phyloP scores from a whole-genome alignment of 208 protist species.

The Leishmania arabica region DNA sequence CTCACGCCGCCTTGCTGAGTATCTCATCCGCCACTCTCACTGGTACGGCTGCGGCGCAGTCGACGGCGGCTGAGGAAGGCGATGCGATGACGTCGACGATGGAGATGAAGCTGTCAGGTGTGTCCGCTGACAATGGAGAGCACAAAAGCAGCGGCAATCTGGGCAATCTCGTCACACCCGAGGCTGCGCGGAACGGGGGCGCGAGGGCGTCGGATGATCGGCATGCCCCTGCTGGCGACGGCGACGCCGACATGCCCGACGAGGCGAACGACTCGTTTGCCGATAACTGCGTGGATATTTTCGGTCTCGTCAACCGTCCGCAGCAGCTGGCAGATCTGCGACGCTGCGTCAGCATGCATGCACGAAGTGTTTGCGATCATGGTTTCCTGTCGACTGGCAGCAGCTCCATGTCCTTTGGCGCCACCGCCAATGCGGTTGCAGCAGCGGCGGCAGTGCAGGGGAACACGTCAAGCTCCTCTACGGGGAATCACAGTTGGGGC shows the following conservation, averaged over 20 bases:
- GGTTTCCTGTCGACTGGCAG: not conserved
- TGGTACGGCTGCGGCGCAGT: not conserved
- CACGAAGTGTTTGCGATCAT: not conserved
- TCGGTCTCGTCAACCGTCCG: constrained; percentile 25
- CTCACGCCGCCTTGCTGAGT: not conserved
- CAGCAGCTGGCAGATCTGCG: constrained; percentile 29
- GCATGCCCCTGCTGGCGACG: not conserved
- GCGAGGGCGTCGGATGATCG: not conserved
- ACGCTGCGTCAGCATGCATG: constrained; percentile 15
- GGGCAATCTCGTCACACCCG: not conserved
- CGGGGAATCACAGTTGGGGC: not conserved
- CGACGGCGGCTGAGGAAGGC: not conserved
- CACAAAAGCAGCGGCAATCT: constrained; percentile 5
- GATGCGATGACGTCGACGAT: not conserved
- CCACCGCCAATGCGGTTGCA: not conserved
- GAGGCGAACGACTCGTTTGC: constrained; percentile 34
- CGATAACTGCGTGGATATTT: constrained; percentile 35
- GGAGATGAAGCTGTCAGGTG: constrained; percentile 1
- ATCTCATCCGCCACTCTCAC: not conserved
- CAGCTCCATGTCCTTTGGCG: not conserved
- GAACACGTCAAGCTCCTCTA: constrained; percentile 1
- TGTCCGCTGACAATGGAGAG: not conserved
- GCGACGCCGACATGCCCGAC: constrained; percentile 1
- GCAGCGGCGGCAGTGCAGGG: not conserved
- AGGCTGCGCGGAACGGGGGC: not conserved